phyloP scores from a whole-genome alignment of 805 yeast species.

The Candida piceae region DNA sequence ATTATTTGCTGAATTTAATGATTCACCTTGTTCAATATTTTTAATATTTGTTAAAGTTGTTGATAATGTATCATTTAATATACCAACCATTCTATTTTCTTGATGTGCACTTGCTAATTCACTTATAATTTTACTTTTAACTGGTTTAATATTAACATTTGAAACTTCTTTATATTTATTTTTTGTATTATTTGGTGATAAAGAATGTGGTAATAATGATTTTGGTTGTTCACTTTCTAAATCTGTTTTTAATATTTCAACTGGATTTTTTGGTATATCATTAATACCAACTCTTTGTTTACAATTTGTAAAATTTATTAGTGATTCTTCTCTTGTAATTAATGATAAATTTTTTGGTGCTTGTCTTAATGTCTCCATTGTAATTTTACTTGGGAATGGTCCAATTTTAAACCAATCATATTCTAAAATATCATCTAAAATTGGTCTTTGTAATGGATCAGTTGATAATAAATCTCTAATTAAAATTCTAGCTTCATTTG shows the following conservation, averaged over 20 bases:
- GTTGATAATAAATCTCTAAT: constrained; percentile 69
- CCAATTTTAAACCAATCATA: constrained; percentile 82
- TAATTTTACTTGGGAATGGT: constrained; percentile 69
- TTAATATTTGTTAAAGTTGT: constrained; percentile 25
- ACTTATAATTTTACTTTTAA: constrained; percentile 23
- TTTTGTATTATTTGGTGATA: constrained; percentile 90
- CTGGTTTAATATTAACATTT: constrained; percentile 22
- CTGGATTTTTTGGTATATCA: constrained; percentile 51
- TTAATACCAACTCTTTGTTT: constrained; percentile 57
- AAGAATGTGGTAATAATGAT: constrained; percentile 75
- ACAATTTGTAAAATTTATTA: constrained; percentile 60
- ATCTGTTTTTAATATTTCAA: constrained; percentile 64
- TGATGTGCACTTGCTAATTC: constrained; percentile 26
- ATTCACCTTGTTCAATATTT: constrained; percentile 21
- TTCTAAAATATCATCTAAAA: constrained; percentile 69
- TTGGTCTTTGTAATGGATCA: constrained; percentile 78
- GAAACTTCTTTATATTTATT: constrained; percentile 74
- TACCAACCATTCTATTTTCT: constrained; percentile 24
- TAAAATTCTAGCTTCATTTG: constrained; percentile 67
- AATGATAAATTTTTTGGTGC: constrained; percentile 54
- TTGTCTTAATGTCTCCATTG: constrained; percentile 55
- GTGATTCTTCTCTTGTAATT: constrained; percentile 56
- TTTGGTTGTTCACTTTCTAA: constrained; percentile 63
- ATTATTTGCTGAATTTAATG: constrained; percentile 8
- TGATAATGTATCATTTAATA: constrained; percentile 25